These are phyloP conservation scores for Epichloe baconii DNA, from an alignment of 2,329 filamentous ascomycete genomes.

Conservation along the genomic window DNA sequence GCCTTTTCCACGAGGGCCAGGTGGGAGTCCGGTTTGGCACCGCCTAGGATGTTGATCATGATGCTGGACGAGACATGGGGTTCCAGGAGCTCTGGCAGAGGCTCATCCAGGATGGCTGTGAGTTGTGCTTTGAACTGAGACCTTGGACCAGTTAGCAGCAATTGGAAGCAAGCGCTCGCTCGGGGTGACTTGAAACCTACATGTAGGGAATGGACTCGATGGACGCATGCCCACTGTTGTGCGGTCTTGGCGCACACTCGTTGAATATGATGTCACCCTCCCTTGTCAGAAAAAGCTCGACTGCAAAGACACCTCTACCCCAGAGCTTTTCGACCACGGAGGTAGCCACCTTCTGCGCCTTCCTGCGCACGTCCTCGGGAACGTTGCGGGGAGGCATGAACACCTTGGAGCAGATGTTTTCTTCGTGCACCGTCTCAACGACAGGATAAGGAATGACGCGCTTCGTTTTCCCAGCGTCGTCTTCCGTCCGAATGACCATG, in stretches of 20 bases:
- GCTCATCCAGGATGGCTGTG: constrained; percentile 59
- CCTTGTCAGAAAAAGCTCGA: constrained; percentile 83
- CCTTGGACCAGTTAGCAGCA: constrained; percentile 4
- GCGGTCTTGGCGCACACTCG: constrained; percentile 49
- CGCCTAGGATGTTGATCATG: constrained; percentile 73
- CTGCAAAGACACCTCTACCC: constrained; percentile 88
- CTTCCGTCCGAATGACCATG: constrained; percentile 85
- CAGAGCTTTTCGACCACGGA: constrained; percentile 68
- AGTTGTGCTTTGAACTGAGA: constrained; percentile 92
- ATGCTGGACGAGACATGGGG: constrained; percentile 50
- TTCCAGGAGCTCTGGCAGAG: constrained; percentile 43
- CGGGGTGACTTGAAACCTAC: constrained; percentile 8
- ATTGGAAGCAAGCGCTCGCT: background rate
- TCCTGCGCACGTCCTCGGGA: constrained; percentile 41
- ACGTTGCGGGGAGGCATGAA: constrained; percentile 72
- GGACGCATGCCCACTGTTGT: constrained; percentile 91
- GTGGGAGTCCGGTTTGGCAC: constrained; percentile 52
- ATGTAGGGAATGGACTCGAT: constrained; percentile 79
- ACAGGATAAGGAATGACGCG: constrained; percentile 63
- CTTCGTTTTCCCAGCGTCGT: constrained; percentile 38
- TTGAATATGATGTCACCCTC: constrained; percentile 35
- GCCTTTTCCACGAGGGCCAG: constrained; percentile 33
- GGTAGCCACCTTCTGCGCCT: constrained; percentile 64
- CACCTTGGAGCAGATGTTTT: constrained; percentile 87
- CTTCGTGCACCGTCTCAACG: constrained; percentile 90